Evolutionary conservation across 2,329 filamentous ascomycete species (phyloP), one percentile per base, ranked within the genome.

Genomic region (Botrytis tulipae): DNA sequence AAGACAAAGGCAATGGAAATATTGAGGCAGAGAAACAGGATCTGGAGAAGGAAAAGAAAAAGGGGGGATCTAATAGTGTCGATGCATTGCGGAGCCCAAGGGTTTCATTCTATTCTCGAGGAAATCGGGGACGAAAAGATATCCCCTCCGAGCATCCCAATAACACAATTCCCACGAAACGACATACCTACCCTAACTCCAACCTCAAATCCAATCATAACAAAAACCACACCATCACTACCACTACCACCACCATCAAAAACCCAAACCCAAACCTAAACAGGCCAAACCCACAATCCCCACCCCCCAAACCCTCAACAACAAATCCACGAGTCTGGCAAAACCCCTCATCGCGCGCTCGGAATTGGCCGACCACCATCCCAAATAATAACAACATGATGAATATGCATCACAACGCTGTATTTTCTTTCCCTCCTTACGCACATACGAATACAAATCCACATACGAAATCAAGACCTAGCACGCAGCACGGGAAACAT

Each of bases 311-410:
- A 18, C 10, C 40, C 18, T n/a, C 48, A 9, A 37, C 48, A n/a
- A 35, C 66, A 22, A 68, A 68, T 10, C 66, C 66, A 32, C 29
- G 66, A 16, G 8, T 68, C 10, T 68, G 66, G 66, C 66, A 68
- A 42, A 68, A 68, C 25, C 48, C 66, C 35, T 68, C 66, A 22
- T 68, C 66, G 5, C 66, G 66, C 35, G 48, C 46, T 22, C 40
- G 48, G 3, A 57, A 68, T 25, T 68, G 66, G 48, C 66, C 66
- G 0, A 42, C 48, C 18, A 42, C 66, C 4, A 57, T 29, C 14
- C 51, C 51, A 3, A 57, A 57, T 9, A 29, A 16, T 4, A 54
- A 54, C 12, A 54, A 7, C 25, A 54, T 54, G 48, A 54, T 40
- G 35, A 42, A 68, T 14, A 40, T 20, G 8, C 14, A 37, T 1